Base-by-base conservation (phyloP, 768 basidiomycete species). In the Mycena capillaripes region DNA sequence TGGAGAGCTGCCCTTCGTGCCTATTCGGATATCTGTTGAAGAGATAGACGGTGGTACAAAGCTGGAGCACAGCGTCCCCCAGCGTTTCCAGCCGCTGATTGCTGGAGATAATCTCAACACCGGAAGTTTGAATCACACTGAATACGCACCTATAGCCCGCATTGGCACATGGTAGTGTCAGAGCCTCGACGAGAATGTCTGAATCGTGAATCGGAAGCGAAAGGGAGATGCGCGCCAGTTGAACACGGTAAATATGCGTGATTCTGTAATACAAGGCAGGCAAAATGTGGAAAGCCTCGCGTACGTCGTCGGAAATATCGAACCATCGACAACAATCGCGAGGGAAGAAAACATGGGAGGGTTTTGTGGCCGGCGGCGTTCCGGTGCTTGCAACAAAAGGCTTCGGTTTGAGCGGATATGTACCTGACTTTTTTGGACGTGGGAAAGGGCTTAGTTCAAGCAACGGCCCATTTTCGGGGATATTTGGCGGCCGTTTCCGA, bases 81-180 rank as follows among this genome's bases (percentile, higher is more conserved):
- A 97, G 84, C 0, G 95, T 96, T 79, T 97, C 96, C 66, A 97
- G 79, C 0, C 94, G 90, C 76, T 97, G 95, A 73, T 97, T 97
- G 80, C 73, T 75, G 27, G 17, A 32, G 17, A 23, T 53, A 60
- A 55, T 8, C 6, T 36, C 19, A 16, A 40, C 14, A 52, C 3
- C 19, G 2, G 8, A 36, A 32, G 16, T 30, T 10, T 12, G 21
- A 6, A 6, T 30, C 32, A 55, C 32, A 11, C 30, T 14, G 0
- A 36, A 14, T 23, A 57, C 66, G 16, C 59, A 69, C 74, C 88
- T 94, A 82, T 89, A 95, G 11, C 88, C 87, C 9, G 89, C 86
- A 38, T 77, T 78, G 8, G 92, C 87, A 40, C 86, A 86, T 1
- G 96, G 96, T 14, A 95, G 83, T 1, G 94, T 95, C 27, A 94